Conservation (phyloP, 306 rosid species). For the Trifolium subterraneum region DNA sequence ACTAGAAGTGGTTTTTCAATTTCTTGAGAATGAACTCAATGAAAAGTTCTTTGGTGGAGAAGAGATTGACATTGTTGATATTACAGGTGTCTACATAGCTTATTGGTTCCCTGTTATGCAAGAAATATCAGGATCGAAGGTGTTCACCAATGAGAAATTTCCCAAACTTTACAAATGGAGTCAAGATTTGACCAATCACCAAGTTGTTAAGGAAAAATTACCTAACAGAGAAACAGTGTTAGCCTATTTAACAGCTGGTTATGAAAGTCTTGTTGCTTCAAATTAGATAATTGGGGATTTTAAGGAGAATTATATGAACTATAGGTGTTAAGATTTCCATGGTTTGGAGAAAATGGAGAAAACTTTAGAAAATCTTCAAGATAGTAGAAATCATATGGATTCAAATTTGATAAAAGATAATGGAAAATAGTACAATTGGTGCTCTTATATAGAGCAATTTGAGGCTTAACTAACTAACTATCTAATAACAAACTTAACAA, state of each 20-base stretch:
- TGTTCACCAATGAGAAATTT: conserved; percentile 44
- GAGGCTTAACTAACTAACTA: no score
- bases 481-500: no score
- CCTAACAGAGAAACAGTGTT: conserved; percentile 44
- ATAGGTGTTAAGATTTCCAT: no score
- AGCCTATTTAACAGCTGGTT: conserved; percentile 7
- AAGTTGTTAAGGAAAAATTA: conserved; percentile 32
- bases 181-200: conserved; percentile 39
- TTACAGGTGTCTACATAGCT: conserved; percentile 44
- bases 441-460: no score
- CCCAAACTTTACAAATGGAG: conserved; percentile 51
- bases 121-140: conserved; percentile 42
- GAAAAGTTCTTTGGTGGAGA: conserved; percentile 64
- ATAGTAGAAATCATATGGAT: no score
- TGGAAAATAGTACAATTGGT: no score
- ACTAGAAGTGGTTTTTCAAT: conserved; percentile 19
- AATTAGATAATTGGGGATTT: conserved; percentile 25
- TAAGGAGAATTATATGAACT: no score
- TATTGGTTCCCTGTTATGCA: conserved; percentile 47
- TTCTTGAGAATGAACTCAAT: conserved; percentile 55
- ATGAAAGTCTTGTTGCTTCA: conserved; percentile 13
- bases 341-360: no score
- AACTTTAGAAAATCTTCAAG: no score
- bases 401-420: no score
- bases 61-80: conserved; percentile 51